Evolutionary conservation across 192 early-diverging fungal genomes (phyloP).

Genomic region (Kickxella alabastrina): DNA sequence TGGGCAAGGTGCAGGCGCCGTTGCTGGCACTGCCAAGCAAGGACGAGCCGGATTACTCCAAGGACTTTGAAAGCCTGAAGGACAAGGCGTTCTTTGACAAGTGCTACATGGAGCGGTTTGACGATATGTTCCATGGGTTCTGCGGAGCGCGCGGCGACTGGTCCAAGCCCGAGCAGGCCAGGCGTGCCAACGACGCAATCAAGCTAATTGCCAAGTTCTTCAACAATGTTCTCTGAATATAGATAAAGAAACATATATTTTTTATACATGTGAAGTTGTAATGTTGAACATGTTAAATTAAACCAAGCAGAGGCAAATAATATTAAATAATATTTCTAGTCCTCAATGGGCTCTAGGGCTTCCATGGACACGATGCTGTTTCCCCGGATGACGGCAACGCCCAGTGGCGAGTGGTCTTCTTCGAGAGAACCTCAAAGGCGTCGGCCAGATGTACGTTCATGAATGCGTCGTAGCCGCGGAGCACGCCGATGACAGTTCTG

Average conservation of each 20-base stretch:
- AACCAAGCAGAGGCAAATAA: no score
- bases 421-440: constrained; percentile 75
- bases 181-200: constrained; percentile 55
- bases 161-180: constrained; percentile 32
- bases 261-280: no score
- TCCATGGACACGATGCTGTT: constrained; percentile 73
- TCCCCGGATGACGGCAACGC: constrained; percentile 82
- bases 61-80: constrained; percentile 26
- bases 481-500: constrained; percentile 86
- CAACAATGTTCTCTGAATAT: constrained; percentile 15
- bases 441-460: constrained; percentile 99
- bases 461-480: constrained; percentile 98
- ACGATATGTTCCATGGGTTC: constrained; percentile 58
- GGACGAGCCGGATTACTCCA: constrained; percentile 53
- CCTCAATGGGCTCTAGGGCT: constrained; percentile 61
- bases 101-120: constrained; percentile 56
- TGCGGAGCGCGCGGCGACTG: constrained; percentile 59
- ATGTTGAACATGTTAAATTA: no score
- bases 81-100: constrained; percentile 52
- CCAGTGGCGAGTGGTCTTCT: constrained; percentile 68
- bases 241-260: no score
- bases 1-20: constrained; percentile 55
- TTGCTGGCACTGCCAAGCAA: constrained; percentile 60
- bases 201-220: constrained; percentile 53
- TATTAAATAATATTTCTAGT: background rate